Percentiles rank a stretch among this genome's conserved stretches.
phyloP scores from a whole-genome alignment of 495 filamentous ascomycete genomes.

The Aspergillus affinis region DNA sequence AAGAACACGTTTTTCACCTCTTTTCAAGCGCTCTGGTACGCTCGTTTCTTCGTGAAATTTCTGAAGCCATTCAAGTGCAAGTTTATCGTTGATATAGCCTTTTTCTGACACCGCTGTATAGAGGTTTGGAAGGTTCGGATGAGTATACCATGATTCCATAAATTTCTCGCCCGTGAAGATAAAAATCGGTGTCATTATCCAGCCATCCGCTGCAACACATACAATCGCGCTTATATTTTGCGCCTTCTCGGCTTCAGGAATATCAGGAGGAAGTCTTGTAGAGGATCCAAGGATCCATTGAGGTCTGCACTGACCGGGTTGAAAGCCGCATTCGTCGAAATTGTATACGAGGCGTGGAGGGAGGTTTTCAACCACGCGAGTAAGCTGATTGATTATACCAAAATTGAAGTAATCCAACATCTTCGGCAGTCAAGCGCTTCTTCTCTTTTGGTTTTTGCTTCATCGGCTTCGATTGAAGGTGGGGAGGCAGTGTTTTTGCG shows the following conservation, averaged over 20 bases:
- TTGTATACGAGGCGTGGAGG: constrained; percentile 4
- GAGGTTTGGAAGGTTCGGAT: neutral
- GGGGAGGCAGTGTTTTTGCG: neutral
- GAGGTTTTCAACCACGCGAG: neutral
- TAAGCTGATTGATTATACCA: neutral
- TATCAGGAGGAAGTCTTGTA: neutral
- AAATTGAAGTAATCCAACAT: constrained; percentile 1
- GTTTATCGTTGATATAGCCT: constrained; percentile 6
- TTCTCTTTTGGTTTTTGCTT: constrained; percentile 3
- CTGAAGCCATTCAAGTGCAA: neutral
- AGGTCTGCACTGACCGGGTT: neutral
- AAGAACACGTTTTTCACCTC: constrained; percentile 4
- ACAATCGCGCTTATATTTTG: constrained; percentile 3
- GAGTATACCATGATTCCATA: neutral
- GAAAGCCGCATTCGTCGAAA: constrained; percentile 1
- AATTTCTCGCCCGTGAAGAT: constrained; percentile 9
- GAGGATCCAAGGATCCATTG: neutral
- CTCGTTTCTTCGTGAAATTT: constrained; percentile 1
- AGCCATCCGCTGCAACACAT: constrained; percentile 1
- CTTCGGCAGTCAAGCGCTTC: neutral
- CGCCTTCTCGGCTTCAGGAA: neutral
- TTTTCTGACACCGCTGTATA: constrained; percentile 3
- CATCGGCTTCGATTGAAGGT: constrained; percentile 1
- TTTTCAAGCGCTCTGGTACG: neutral
- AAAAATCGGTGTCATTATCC: constrained; percentile 5